phyloP scores from a whole-genome alignment of 2,329 filamentous ascomycete genomes.

The Xylariales sp. region DNA sequence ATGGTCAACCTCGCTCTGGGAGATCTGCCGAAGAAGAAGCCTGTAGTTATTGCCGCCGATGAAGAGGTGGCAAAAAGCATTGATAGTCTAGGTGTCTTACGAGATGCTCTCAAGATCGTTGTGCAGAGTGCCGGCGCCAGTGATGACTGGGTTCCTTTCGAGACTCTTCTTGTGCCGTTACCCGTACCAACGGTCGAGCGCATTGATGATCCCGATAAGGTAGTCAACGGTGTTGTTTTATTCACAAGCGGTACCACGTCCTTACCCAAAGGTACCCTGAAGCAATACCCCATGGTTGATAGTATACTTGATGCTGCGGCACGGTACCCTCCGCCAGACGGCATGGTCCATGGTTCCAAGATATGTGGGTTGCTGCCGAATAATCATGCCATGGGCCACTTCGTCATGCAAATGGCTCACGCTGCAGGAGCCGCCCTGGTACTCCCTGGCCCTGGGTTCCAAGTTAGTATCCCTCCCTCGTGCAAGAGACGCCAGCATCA shows the following conservation, averaged over 20 bases:
- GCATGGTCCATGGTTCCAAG: neutral
- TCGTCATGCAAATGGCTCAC: neutral
- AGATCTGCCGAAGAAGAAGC: neutral
- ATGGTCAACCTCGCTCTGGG: conserved; percentile 2
- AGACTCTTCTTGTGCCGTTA: neutral
- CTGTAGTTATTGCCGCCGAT: conserved; percentile 2
- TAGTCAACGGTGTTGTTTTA: conserved; percentile 2
- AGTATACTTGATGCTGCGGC: neutral
- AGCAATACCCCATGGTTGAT: neutral
- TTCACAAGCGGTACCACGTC: conserved; percentile 6
- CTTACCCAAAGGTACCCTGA: conserved; percentile 3
- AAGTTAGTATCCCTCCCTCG: too few species aligned
- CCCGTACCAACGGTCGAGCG: neutral
- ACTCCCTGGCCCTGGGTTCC: conserved; percentile 1
- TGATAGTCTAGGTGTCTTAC: conserved; percentile 1
- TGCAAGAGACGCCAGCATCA: too few species aligned
- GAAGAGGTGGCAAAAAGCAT: neutral
- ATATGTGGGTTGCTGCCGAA: conserved; percentile 4
- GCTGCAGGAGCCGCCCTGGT: conserved; percentile 1
- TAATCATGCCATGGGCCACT: conserved; percentile 6
- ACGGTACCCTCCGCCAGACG: neutral
- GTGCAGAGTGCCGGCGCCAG: neutral
- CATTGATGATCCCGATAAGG: neutral
- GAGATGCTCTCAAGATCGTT: neutral
- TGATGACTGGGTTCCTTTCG: conserved; percentile 4